These are phyloP conservation scores for Stentor coeruleus DNA, from an alignment of 73 alveolate genomes.

Conservation along the genomic window DNA sequence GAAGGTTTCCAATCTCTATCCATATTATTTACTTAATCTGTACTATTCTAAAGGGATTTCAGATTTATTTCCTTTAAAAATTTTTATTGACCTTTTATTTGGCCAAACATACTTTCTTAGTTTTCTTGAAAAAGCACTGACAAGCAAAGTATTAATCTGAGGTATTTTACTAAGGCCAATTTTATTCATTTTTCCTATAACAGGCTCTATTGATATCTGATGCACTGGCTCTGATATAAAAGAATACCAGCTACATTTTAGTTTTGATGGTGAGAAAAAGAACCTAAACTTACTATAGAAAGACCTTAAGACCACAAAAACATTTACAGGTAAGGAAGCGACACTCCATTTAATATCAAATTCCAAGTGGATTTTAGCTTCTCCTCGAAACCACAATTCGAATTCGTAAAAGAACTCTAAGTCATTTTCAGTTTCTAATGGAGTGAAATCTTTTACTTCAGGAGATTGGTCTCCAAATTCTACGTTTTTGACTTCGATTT, in stretches of 20 bases:
- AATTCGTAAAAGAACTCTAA: not conserved
- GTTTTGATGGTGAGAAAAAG: not conserved
- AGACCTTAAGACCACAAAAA: not conserved
- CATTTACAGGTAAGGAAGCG: not conserved
- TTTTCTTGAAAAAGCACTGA: not conserved
- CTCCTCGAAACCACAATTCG: not conserved
- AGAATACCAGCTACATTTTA: not conserved
- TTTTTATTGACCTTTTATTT: constrained; percentile 5
- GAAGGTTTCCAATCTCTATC: constrained; percentile 51
- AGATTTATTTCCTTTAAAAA: not conserved
- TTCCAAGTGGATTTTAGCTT: not conserved
- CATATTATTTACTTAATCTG: no score
- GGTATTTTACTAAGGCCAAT: not conserved
- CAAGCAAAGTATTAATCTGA: not conserved
- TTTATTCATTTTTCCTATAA: not conserved
- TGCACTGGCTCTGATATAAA: not conserved
- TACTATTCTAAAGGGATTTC: no score
- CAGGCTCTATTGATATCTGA: not conserved
- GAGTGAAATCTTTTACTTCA: not conserved
- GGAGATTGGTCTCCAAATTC: not conserved
- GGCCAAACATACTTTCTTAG: not conserved
- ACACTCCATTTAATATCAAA: not conserved
- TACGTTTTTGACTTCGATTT: not conserved
- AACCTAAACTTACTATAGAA: not conserved
- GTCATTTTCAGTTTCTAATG: not conserved